Conservation (phyloP, 169 alveolate genomes). For the Plasmodium yoelii region DNA sequence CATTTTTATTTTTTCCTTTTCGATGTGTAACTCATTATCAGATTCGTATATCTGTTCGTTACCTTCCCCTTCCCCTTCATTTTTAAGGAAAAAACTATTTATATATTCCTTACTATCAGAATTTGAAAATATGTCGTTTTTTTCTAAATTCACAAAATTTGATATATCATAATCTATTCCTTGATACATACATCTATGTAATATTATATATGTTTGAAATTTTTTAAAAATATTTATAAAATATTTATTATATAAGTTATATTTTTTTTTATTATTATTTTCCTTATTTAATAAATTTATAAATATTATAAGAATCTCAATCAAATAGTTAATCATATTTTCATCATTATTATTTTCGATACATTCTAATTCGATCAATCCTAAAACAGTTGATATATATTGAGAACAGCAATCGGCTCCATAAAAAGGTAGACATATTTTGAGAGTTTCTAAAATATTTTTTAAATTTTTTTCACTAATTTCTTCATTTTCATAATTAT, state of each 20-base stretch:
- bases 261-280: not conserved
- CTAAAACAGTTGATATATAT: conserved; percentile 33
- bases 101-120: not conserved
- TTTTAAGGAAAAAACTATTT: no score
- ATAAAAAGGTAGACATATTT: conserved; percentile 46
- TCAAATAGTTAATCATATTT: conserved; percentile 23
- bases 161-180: not conserved
- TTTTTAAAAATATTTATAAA: conserved; percentile 12
- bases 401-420: conserved; percentile 26
- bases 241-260: conserved; percentile 2
- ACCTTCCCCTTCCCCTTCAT: not conserved
- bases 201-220: conserved; percentile 20
- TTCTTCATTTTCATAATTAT: conserved; percentile 51
- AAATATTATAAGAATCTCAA: conserved; percentile 27
- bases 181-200: conserved; percentile 18
- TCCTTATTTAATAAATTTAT: conserved; percentile 32
- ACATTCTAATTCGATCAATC: conserved; percentile 54
- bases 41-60: not conserved
- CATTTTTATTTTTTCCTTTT: not conserved
- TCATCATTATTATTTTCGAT: conserved; percentile 40
- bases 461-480: conserved; percentile 33
- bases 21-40: not conserved
- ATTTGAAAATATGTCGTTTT: not conserved
- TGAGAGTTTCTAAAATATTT: conserved; percentile 23
- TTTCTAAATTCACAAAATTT: not conserved